phyloP scores from a whole-genome alignment of 371 early-diverging fungal species.

The Mortierella sp. region DNA sequence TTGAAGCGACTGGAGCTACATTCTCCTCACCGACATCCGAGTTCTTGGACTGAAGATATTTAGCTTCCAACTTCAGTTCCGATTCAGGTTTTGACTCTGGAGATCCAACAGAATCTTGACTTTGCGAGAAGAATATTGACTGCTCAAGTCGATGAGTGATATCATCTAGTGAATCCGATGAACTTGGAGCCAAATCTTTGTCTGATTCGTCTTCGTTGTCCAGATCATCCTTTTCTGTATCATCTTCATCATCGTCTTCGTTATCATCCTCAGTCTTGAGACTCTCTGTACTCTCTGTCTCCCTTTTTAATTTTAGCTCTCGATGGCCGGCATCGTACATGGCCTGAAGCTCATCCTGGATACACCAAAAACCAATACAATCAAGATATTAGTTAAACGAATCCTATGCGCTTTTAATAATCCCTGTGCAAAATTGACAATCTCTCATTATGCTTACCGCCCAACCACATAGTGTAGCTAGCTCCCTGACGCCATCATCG shows the following conservation, averaged over 20 bases:
- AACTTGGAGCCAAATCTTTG: not conserved
- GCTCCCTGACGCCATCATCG: constrained; percentile 77
- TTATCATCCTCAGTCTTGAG: not conserved
- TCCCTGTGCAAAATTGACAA: not conserved
- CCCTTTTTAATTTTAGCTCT: constrained; percentile 18
- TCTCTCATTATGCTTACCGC: constrained; percentile 44
- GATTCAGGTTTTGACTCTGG: not conserved
- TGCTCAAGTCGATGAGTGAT: constrained; percentile 29
- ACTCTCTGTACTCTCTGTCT: constrained; percentile 5
- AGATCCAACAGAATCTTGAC: not conserved
- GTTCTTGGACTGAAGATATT: not conserved
- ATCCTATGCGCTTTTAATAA: not conserved
- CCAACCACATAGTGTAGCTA: constrained; percentile 78
- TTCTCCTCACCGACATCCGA: not conserved
- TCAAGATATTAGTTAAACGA: not conserved
- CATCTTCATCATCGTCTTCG: constrained; percentile 23
- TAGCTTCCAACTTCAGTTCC: not conserved
- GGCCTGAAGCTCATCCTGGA: constrained; percentile 37
- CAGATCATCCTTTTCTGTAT: constrained; percentile 14
- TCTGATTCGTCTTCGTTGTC: constrained; percentile 23
- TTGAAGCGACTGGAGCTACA: not conserved
- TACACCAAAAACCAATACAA: not conserved
- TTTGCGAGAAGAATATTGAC: constrained; percentile 29
- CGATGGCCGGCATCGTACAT: constrained; percentile 39
- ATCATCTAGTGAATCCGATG: constrained; percentile 25